These are phyloP conservation scores for Penicillium sp. DNA, from an alignment of 2,329 filamentous ascomycete genomes.

Conservation along the genomic window DNA sequence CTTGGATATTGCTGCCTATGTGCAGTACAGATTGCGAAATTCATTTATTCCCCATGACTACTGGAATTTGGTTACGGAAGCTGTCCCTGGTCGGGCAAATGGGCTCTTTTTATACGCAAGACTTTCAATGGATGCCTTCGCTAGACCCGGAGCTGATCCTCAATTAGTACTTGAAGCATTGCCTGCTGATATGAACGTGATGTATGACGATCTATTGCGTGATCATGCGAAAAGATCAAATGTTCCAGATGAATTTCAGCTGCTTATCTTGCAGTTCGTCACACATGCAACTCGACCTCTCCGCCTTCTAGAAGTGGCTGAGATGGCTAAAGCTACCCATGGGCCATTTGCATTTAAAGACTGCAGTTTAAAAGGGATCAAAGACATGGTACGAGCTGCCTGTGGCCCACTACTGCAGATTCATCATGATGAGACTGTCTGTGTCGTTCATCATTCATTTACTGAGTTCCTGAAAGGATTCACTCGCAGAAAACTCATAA, in stretches of 20 bases:
- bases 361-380: conserved; percentile 23
- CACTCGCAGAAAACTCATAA: background rate
- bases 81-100: conserved; percentile 17
- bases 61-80: conserved; percentile 12
- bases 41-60: conserved; percentile 6
- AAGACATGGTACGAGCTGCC: conserved; percentile 36
- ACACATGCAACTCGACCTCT: conserved; percentile 47
- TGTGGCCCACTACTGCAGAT: conserved; percentile 49
- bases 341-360: background rate
- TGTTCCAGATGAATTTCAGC: conserved; percentile 35
- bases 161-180: conserved; percentile 27
- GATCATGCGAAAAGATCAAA: conserved; percentile 39
- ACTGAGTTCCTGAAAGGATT: conserved; percentile 47
- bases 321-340: conserved; percentile 16
- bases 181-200: conserved; percentile 39
- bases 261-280: conserved; percentile 43
- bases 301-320: conserved; percentile 46
- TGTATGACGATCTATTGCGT: conserved; percentile 43
- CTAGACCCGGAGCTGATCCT: conserved; percentile 1
- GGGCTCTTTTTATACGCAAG: conserved; percentile 21
- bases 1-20: conserved; percentile 17
- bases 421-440: conserved; percentile 47
- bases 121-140: conserved; percentile 17
- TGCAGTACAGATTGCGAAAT: conserved; percentile 10
- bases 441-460: conserved; percentile 51